phyloP scores from a whole-genome alignment of 192 early-diverging fungal genomes.

The Coemansia sp. region DNA sequence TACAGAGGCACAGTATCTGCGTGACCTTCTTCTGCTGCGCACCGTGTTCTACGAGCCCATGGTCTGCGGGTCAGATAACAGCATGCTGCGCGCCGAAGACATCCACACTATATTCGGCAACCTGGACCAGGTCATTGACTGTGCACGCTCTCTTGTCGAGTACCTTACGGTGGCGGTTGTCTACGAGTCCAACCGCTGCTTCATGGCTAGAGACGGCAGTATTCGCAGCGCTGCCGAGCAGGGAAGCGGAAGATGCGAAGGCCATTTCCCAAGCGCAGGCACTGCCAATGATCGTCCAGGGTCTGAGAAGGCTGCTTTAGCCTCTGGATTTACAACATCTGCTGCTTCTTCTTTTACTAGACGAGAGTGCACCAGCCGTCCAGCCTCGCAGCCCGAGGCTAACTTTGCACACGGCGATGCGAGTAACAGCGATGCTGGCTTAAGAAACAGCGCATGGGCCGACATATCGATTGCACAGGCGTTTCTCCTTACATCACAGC shows the following conservation, averaged over 20 bases:
- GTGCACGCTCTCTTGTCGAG: constrained; percentile 66
- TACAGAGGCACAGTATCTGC: constrained; percentile 72
- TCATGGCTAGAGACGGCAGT: background rate
- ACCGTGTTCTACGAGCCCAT: constrained; percentile 68
- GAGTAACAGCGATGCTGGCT: constrained; percentile 6
- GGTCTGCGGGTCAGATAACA: constrained; percentile 33
- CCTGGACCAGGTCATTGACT: constrained; percentile 69
- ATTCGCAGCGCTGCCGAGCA: background rate
- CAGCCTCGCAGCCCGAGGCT: constrained; percentile 28
- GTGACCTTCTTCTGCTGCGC: constrained; percentile 73
- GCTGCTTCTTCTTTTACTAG: background rate
- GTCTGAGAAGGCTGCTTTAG: background rate
- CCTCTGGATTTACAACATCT: background rate
- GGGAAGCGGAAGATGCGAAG: background rate
- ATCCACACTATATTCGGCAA: constrained; percentile 76
- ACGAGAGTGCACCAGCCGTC: constrained; percentile 19
- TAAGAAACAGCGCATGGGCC: constrained; percentile 45
- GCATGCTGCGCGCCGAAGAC: constrained; percentile 60
- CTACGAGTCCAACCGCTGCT: constrained; percentile 46
- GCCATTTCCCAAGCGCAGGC: background rate
- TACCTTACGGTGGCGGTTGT: constrained; percentile 61
- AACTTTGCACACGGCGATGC: background rate
- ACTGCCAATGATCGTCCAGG: background rate
- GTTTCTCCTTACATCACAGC: constrained; percentile 44
- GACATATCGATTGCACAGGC: constrained; percentile 49